Base-by-base conservation (phyloP, 441 rosid species). In the Pelargonium myrrhifolium region DNA sequence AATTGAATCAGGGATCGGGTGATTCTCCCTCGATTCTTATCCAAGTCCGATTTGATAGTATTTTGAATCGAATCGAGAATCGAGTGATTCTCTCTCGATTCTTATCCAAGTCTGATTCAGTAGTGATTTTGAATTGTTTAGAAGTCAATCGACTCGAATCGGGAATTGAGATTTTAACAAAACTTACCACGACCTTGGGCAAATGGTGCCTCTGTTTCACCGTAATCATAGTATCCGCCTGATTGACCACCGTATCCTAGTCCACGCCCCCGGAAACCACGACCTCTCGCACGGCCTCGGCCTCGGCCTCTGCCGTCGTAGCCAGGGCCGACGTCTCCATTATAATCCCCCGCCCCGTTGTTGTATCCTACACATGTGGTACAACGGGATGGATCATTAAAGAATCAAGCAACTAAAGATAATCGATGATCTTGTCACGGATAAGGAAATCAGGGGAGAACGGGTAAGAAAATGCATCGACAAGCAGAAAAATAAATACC, bases 221-320 rank as follows among this genome's bases (percentile, higher is more conserved):
- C 71, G 59, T 72, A 67, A 39, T 68, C 72, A 51, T 76, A 76
- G 59, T 74, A 74, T 59, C 78, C 77, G 40, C 83, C 71, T 11
- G 67, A 64, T 64, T 70, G 70, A 64, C 74, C 70, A 49, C 70
- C 72, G 42, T 71, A 74, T n/a, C 80, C 78, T 71, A 68, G 62
- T 69, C 78, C 78, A 60, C 75, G 63, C 22, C 79, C 77, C 20
- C 28, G 62, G 59, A 67, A 69, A 64, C 74, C 65, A 9, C 70
- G 79, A 40, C 77, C 76, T 75, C 76, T 74, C 26, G 39, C 78
- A 71, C n/a, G n/a, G n/a, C n/a, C n/a, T n/a, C 67, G 78, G 12
- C 71, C 76, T 64, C 67, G 68, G 39, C 74, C 80, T 43, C 67
- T 65, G 39, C 74, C 80, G 26, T 74, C 75, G 35, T 3, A 47